Conservation (phyloP, 805 yeast species). For the Lipomyces anomalus region DNA sequence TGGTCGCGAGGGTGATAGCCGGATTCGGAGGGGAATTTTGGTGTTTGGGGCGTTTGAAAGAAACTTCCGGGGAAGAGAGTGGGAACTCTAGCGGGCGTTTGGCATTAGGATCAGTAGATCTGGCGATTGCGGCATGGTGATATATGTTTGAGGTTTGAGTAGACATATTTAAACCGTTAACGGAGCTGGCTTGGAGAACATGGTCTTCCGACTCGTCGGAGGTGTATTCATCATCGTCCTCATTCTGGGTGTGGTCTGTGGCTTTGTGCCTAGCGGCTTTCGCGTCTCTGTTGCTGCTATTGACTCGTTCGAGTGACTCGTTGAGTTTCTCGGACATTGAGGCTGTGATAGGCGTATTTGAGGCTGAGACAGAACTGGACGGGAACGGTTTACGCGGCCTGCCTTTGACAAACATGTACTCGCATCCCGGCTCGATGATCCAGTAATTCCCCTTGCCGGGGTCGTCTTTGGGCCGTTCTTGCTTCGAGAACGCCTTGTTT, state of each 20-base stretch:
- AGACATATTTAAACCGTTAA: no score
- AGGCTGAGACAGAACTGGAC: not conserved
- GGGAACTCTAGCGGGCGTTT: constrained; percentile 1
- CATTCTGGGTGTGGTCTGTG: no score
- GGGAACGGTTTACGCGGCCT: constrained; percentile 12
- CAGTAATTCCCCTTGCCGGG: constrained; percentile 76
- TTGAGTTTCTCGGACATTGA: not conserved
- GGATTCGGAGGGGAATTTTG: not conserved
- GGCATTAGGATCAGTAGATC: not conserved
- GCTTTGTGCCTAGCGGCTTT: not conserved
- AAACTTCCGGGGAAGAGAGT: constrained; percentile 15
- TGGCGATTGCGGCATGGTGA: not conserved
- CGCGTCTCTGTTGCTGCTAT: not conserved
- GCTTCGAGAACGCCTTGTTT: constrained; percentile 87
- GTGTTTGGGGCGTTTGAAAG: constrained; percentile 12
- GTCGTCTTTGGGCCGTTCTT: constrained; percentile 69
- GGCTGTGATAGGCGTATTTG: not conserved
- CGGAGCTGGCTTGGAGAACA: no score
- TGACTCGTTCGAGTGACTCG: not conserved
- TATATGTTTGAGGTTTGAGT: no score
- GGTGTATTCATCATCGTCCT: not conserved
- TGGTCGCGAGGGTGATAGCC: not conserved
- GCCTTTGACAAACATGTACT: constrained; percentile 66
- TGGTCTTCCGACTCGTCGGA: not conserved
- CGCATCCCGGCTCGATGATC: constrained; percentile 81